These are phyloP conservation scores for Incumbomyces delicatus DNA, from an alignment of 2,329 filamentous ascomycete species.

Conservation along the genomic window DNA sequence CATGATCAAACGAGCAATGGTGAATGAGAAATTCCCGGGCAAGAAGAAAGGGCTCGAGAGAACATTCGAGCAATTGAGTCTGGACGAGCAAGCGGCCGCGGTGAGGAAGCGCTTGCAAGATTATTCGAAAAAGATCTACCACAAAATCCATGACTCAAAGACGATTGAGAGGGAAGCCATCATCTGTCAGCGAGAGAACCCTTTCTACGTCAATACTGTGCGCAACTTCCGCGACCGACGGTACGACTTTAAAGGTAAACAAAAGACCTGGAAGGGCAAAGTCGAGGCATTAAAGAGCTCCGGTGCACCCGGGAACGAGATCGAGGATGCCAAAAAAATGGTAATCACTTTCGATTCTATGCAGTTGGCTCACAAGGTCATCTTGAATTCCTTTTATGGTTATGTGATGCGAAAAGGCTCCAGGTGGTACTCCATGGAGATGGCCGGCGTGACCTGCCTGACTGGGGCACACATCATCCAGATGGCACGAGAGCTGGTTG, in stretches of 20 bases:
- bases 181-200: constrained; percentile 95
- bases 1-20: constrained; percentile 87
- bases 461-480: constrained; percentile 96
- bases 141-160: constrained; percentile 93
- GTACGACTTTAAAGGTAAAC: constrained; percentile 96
- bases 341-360: constrained; percentile 90
- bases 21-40: constrained; percentile 86
- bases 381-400: constrained; percentile 97
- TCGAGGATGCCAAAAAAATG: constrained; percentile 98
- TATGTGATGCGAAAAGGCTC: constrained; percentile 99
- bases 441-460: constrained; percentile 96
- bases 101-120: constrained; percentile 80
- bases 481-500: constrained; percentile 84
- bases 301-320: constrained; percentile 63
- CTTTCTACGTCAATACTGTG: constrained; percentile 96
- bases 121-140: constrained; percentile 98
- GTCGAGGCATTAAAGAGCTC: constrained; percentile 75
- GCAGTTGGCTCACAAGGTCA: constrained; percentile 96
- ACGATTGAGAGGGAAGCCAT: constrained; percentile 92
- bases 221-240: constrained; percentile 91
- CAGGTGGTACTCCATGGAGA: constrained; percentile 98
- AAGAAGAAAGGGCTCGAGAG: constrained; percentile 62
- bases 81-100: constrained; percentile 71
- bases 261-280: constrained; percentile 98
- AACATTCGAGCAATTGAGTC: constrained; percentile 68